A percentile compares a stretch with the other conserved stretches of the same genome.
Evolutionary conservation across 257 asterid species (phyloP).

Genomic region (Ocimum tenuiflorum): DNA sequence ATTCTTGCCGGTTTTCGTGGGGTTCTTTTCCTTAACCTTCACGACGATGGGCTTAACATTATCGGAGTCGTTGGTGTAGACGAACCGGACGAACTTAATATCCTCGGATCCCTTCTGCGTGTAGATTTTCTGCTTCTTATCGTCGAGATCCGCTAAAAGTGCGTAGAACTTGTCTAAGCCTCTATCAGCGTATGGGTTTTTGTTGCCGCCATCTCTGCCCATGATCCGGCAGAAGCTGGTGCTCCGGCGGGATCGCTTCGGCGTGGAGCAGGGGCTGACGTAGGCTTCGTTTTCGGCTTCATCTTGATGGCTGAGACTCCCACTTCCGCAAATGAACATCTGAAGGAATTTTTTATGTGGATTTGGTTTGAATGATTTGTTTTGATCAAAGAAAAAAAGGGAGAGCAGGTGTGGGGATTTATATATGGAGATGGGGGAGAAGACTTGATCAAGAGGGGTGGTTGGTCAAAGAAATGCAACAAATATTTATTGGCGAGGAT

Average conservation of each 20-base stretch:
- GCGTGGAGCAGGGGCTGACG: constrained; percentile 48
- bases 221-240: constrained; percentile 27
- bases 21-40: constrained; percentile 23
- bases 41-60: constrained; percentile 42
- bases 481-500: background rate
- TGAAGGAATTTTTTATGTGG: background rate
- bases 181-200: constrained; percentile 41
- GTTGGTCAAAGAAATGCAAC: constrained; percentile 27
- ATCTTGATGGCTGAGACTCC: constrained; percentile 32
- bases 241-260: constrained; percentile 34
- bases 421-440: background rate
- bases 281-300: constrained; percentile 24
- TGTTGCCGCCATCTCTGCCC: constrained; percentile 33
- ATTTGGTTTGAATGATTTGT: background rate
- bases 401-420: background rate
- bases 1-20: background rate
- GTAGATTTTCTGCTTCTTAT: constrained; percentile 40
- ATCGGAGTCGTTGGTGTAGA: constrained; percentile 38
- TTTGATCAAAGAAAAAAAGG: background rate
- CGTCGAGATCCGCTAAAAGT: constrained; percentile 46
- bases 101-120: constrained; percentile 38
- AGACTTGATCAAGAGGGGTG: constrained; percentile 27
- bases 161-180: constrained; percentile 52
- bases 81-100: constrained; percentile 49
- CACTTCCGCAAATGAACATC: constrained; percentile 58